phyloP scores from a whole-genome alignment of 2,329 filamentous ascomycete genomes.

The Lasiodiplodia citricola region DNA sequence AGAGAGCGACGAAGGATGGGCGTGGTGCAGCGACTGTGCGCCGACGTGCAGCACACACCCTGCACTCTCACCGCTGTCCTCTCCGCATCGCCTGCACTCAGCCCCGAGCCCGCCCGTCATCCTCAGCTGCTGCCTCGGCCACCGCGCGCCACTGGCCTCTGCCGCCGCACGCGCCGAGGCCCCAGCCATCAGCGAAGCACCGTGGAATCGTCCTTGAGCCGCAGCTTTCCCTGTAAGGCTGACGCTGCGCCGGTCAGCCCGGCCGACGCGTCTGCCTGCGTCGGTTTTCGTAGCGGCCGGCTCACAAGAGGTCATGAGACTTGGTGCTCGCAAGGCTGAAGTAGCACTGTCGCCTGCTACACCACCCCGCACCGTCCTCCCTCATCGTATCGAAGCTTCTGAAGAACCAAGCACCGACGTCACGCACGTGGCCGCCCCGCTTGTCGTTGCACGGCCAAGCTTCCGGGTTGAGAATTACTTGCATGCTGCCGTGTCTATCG shows the following conservation, averaged over 20 bases:
- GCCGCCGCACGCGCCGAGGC: not conserved
- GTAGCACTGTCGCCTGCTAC: not conserved
- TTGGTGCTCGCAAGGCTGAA: not conserved
- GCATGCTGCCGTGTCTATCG: not conserved
- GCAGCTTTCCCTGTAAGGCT: constrained; percentile 19
- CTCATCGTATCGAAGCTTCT: not conserved
- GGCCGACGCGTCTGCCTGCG: not conserved
- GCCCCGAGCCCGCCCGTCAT: not conserved
- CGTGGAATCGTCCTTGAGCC: constrained; percentile 17
- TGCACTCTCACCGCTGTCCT: constrained; percentile 7
- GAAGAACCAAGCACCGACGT: constrained; percentile 5
- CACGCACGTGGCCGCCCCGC: constrained; percentile 22
- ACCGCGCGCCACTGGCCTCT: not conserved
- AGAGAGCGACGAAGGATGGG: constrained; percentile 9
- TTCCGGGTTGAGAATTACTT: constrained; percentile 21
- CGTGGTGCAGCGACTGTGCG: constrained; percentile 2
- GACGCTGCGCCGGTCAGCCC: not conserved
- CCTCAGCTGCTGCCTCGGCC: not conserved
- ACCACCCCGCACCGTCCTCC: no score
- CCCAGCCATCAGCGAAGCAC: not conserved
- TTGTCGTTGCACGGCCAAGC: constrained; percentile 22
- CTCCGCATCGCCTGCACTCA: not conserved
- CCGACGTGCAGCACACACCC: constrained; percentile 8
- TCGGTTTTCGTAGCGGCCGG: not conserved
- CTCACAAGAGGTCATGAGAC: constrained; percentile 15